Evolutionary conservation across 1,139 yeast species (phyloP).

Genomic region (Taphrina communis): DNA sequence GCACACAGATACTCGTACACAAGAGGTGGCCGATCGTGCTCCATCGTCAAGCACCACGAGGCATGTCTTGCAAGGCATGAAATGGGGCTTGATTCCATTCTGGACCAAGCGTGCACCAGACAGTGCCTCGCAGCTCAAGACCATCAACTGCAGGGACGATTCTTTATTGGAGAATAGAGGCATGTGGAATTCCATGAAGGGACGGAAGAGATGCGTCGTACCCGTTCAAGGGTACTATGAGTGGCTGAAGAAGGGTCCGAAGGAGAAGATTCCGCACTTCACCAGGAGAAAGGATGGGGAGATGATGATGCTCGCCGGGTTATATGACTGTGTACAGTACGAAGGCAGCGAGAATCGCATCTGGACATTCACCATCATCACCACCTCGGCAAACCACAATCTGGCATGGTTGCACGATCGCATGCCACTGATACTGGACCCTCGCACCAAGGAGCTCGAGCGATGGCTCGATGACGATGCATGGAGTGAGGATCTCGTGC

Average conservation of each 20-base stretch:
- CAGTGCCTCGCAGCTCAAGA: conserved; percentile 48
- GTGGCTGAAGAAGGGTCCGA: conserved; percentile 59
- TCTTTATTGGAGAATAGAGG: conserved; percentile 48
- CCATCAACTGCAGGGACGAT: conserved; percentile 52
- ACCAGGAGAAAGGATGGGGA: conserved; percentile 61
- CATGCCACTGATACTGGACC: conserved; percentile 73
- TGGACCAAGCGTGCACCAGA: conserved; percentile 56
- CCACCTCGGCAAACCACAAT: conserved; percentile 63
- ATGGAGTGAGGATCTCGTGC: conserved; percentile 46
- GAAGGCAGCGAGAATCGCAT: conserved; percentile 48
- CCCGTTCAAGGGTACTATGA: conserved; percentile 86
- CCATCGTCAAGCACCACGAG: not conserved
- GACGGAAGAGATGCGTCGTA: conserved; percentile 63
- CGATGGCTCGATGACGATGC: conserved; percentile 63
- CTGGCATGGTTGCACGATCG: conserved; percentile 74
- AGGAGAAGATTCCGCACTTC: conserved; percentile 65
- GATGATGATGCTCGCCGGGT: conserved; percentile 71
- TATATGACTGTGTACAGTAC: conserved; percentile 57
- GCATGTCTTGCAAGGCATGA: conserved; percentile 45
- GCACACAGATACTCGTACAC: not conserved
- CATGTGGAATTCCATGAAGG: conserved; percentile 50
- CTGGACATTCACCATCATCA: conserved; percentile 70
- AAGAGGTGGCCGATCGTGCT: not conserved
- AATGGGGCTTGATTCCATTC: conserved; percentile 67
- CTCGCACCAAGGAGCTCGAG: conserved; percentile 60